A percentile compares a stretch with the other conserved stretches of the same genome.
Evolutionary conservation across 768 basidiomycete species (phyloP).

Genomic region (Termitomyces sp.): DNA sequence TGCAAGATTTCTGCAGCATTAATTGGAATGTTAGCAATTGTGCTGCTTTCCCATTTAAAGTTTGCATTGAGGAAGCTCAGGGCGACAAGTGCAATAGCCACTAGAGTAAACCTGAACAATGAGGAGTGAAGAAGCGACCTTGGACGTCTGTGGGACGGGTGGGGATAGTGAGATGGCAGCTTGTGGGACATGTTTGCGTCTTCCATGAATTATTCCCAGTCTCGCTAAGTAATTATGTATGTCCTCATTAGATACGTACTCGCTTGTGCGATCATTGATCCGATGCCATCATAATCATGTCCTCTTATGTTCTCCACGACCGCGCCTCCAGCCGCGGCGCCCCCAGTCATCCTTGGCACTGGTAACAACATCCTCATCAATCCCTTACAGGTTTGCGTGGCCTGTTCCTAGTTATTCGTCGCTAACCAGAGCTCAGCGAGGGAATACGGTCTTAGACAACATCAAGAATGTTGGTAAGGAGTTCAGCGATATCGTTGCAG

Average conservation of each 20-base stretch:
- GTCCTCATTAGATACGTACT: background rate
- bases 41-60: conserved; percentile 15
- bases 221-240: too few species aligned
- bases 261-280: conserved; percentile 8
- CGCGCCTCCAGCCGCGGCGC: conserved; percentile 31
- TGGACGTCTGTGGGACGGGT: background rate
- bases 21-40: conserved; percentile 23
- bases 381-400: conserved; percentile 43
- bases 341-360: conserved; percentile 57
- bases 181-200: conserved; percentile 25
- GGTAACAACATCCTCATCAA: conserved; percentile 64
- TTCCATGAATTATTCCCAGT: background rate
- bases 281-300: conserved; percentile 1
- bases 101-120: background rate
- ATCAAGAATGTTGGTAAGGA: conserved; percentile 90
- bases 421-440: conserved; percentile 43
- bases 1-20: conserved; percentile 39
- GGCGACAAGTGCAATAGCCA: conserved; percentile 9
- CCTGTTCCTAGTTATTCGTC: background rate
- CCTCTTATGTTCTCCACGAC: conserved; percentile 8
- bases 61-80: conserved; percentile 20
- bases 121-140: background rate
- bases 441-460: conserved; percentile 84
- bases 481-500: conserved; percentile 88
- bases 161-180: conserved; percentile 17